Base-by-base conservation (phyloP, 2,329 filamentous ascomycete genomes). In the Aspergillus nomiae region DNA sequence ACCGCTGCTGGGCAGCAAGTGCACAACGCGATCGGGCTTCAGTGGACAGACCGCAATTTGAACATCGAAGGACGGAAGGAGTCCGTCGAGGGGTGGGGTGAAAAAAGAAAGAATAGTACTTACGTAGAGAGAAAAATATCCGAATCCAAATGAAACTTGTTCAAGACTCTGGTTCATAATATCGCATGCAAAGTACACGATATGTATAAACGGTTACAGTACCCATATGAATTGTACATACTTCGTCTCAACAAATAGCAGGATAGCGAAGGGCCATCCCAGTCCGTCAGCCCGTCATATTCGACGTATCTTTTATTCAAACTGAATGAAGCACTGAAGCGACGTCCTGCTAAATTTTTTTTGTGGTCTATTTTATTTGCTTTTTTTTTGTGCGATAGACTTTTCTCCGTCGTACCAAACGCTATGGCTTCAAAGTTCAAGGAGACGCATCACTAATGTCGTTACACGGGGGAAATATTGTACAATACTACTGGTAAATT, bases 1-100 rank as follows among this genome's bases (percentile, higher is more conserved):
- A 74, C 73, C 72, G 73, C 73, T 71, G 69, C 73, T 75, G 74
- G 74, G 74, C 74, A 76, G 69, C 74, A 74, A 76, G 69, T 66
- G 65, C 65, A 63, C 66, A 66, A 50, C 56, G 38, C 45, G 50
- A 54, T 28, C 43, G 48, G 55, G 50, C 45, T 61, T 43, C 55
- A 61, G 60, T 62, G 43, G 50, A 65, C 66, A 68, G 66, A 68
- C 67, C 67, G 65, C 67, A 67, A 66, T 57, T 67, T 67, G 57
- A 21, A 51, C 41, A 36, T 50, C 57, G 41, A 43, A 58, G 41
- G 32, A 38, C 58, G 58, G 58, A 53, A 53, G 30, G 45, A 34
- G 10, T 36, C 32, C 34, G 36, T 59, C 28, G 26, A 59, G 12
- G 48, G 48, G 56, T 19, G 12, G 46, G 38, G 34, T 6, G 14